Conservation (phyloP, 176 grass and related monocot genomes). For the Oryza glaberrima region DNA sequence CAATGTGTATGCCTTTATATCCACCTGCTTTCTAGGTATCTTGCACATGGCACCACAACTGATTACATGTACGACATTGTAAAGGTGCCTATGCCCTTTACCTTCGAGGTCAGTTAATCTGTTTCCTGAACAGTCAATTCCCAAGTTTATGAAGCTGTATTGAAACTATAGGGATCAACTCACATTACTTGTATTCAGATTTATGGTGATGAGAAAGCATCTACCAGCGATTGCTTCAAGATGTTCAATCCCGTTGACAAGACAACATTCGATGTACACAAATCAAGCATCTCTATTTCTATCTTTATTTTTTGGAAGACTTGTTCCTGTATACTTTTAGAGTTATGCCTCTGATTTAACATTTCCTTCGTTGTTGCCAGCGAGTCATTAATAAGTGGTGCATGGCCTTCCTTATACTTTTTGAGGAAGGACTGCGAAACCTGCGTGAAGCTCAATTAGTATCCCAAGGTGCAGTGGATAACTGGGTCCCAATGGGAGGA, state of each 20-base stretch:
- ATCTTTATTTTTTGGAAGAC: not conserved
- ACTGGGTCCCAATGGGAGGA: slow-evolving; percentile 49
- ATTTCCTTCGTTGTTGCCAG: slow-evolving; percentile 47
- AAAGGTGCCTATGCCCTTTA: slow-evolving; percentile 96
- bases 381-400: slow-evolving; percentile 80
- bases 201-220: slow-evolving; percentile 82
- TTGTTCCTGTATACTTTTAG: not conserved
- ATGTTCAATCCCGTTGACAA: slow-evolving; percentile 97
- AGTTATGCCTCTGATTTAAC: not conserved
- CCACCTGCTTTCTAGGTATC: slow-evolving; percentile 57
- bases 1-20: not conserved
- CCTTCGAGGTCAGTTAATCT: slow-evolving; percentile 82
- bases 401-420: slow-evolving; percentile 83
- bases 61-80: slow-evolving; percentile 86
- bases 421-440: slow-evolving; percentile 63
- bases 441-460: slow-evolving; percentile 37
- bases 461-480: slow-evolving; percentile 40
- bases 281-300: slow-evolving; percentile 2
- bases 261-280: slow-evolving; percentile 72
- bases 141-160: not conserved
- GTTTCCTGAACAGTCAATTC: not conserved
- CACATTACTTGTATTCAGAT: slow-evolving; percentile 56
- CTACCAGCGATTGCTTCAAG: slow-evolving; percentile 82
- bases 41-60: slow-evolving; percentile 99
- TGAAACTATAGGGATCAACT: not conserved